Base-by-base conservation (phyloP, 1,139 yeast species). In the Geotrichum europaeum region DNA sequence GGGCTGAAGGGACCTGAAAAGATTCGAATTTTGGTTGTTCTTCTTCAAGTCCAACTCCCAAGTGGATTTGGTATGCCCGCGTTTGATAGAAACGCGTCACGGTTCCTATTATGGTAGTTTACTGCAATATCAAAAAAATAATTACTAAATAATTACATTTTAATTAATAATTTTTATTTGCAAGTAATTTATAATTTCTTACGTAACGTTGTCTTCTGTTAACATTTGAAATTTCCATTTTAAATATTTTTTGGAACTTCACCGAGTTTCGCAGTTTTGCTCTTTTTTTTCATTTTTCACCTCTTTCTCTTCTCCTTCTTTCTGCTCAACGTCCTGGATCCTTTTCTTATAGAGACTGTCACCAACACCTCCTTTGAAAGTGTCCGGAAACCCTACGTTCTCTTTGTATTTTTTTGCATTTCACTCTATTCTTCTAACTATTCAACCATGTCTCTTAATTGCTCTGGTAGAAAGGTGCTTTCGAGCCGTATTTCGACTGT, bases 371-470 rank as follows among this genome's bases (percentile, higher is more conserved):
- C 47, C 47, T 18, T 40, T n/a, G 47, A 40, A 40, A 40, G 20
- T n/a, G 9, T 15, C 47, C 47, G 20, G 18, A 40, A 40, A 40
- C 47, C 9, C 10, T 15, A 40, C 47, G 47, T 40, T 40, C 47
- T 40, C 43, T 40, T 40, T 40, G 9, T 15, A 2, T 7, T n/a
- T n/a, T n/a, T 7, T 5, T 40, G n/a, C 20, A 15, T n/a, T 40
- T 49, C n/a, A 12, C 22, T 20, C 2, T 24, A 18, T 49, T 49
- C 9, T 22, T 49, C 20, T 49, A 15, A 25, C 28, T 49, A 49
- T 49, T 13, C 34, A 36, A 24, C 10, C 24, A 56, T 56, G 58
- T 40, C 58, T 4, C 49, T 56, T 40, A 49, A 25, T 20, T 36
- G 57, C 36, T 53, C 60, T 7, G 36, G 50, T 22, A 34, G 50